phyloP scores from a whole-genome alignment of 768 basidiomycete species.

The Phaeolepiota aurea region DNA sequence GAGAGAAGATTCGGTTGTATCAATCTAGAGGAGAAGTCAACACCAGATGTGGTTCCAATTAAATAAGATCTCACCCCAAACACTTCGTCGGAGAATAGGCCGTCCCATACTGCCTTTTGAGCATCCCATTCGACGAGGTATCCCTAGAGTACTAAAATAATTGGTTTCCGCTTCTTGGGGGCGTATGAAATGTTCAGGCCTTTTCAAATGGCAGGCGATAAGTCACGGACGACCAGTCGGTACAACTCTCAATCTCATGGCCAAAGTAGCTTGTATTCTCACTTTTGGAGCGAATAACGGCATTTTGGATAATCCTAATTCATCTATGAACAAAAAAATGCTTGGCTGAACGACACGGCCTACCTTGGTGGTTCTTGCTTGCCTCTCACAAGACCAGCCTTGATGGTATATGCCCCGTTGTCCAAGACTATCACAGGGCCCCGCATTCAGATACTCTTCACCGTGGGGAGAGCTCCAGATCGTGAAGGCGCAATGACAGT shows the following conservation, averaged over 20 bases:
- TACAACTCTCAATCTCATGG: slow-evolving; percentile 72
- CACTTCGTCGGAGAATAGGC: slow-evolving; percentile 67
- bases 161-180: neutral
- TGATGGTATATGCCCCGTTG: slow-evolving; percentile 82
- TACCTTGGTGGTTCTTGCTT: slow-evolving; percentile 19
- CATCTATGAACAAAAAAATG: slow-evolving; percentile 5
- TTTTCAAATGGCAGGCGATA: slow-evolving; percentile 86
- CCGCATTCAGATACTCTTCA: neutral
- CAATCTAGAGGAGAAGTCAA: slow-evolving; percentile 38
- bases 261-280: slow-evolving; percentile 81
- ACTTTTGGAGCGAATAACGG: slow-evolving; percentile 76
- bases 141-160: slow-evolving; percentile 47
- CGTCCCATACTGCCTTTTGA: slow-evolving; percentile 92
- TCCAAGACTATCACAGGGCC: slow-evolving; percentile 59
- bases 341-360: slow-evolving; percentile 11
- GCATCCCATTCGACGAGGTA: slow-evolving; percentile 94
- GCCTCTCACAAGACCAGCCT: slow-evolving; percentile 48
- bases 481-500: neutral
- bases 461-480: neutral
- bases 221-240: slow-evolving; percentile 72
- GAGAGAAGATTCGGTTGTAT: slow-evolving; percentile 64
- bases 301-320: slow-evolving; percentile 66
- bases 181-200: slow-evolving; percentile 29
- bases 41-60: slow-evolving; percentile 2
- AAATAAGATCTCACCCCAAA: slow-evolving; percentile 41